phyloP scores from a whole-genome alignment of 2,329 filamentous ascomycete species.

The Corniculantispora saksenae region DNA sequence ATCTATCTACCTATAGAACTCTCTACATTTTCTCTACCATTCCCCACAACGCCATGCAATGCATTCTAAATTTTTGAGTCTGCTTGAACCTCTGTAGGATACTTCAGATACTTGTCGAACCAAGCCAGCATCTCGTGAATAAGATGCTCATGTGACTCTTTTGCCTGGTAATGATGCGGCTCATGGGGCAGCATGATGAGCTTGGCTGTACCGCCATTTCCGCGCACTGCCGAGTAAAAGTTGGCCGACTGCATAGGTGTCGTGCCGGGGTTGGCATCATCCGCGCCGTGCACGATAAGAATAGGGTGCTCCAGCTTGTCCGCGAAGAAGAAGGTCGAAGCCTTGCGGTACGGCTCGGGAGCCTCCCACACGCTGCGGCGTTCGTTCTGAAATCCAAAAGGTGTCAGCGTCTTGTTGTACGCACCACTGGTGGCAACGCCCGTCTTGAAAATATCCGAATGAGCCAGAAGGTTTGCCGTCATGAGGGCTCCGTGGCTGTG shows the following conservation, averaged over 20 bases:
- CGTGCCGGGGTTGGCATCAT: slow-evolving; percentile 15
- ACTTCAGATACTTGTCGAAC: slow-evolving; percentile 16
- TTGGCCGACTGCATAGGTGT: slow-evolving; percentile 11
- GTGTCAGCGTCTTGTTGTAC: slow-evolving; percentile 18
- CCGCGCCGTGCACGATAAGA: slow-evolving; percentile 7
- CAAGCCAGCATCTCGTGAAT: slow-evolving; percentile 9
- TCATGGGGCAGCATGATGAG: slow-evolving; percentile 10
- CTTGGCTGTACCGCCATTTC: slow-evolving; percentile 15
- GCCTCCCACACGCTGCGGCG: slow-evolving; percentile 16
- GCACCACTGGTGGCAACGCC: slow-evolving; percentile 14
- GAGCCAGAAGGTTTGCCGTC: slow-evolving; percentile 11
- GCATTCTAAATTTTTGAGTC: slow-evolving; percentile 10
- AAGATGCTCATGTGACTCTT: slow-evolving; percentile 10
- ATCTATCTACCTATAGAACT: neutral
- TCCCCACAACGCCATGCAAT: neutral
- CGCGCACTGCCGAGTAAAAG: slow-evolving; percentile 13
- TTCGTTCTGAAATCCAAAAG: slow-evolving; percentile 16
- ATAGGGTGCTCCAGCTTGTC: slow-evolving; percentile 12
- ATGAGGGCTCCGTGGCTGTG: slow-evolving; percentile 18
- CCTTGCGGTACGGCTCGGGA: slow-evolving; percentile 11
- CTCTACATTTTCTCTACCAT: neutral
- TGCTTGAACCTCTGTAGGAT: neutral
- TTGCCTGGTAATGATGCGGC: slow-evolving; percentile 16
- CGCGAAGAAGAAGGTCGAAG: slow-evolving; percentile 8
- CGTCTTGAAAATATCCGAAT: slow-evolving; percentile 9